Evolutionary conservation across 2,329 filamentous ascomycete genomes (phyloP), one percentile per base, ranked within the genome.

Genomic region (Penicillium paneum): DNA sequence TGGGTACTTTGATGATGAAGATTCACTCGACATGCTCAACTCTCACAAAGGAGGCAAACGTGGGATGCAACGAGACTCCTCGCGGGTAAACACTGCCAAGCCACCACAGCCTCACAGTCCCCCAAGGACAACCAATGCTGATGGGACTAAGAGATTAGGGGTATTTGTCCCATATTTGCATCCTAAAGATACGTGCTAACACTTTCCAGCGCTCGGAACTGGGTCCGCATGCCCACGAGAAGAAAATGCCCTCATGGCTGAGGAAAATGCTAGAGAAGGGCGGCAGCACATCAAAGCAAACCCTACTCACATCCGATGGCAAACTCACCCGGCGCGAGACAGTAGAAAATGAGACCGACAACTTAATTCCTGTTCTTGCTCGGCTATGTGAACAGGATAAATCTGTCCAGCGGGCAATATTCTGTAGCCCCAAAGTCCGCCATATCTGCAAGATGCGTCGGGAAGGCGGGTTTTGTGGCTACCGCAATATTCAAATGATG

Each of bases 401-500:
- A 8, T 76, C 77, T 5, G 88, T 90, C 1, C 78, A 83, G 49
- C 83, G 83, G 59, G 89, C 90, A 6, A 96, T 91, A 65, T 78
- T 96, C 32, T 97, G 92, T 70, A 85, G 91, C 65, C 82, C 87
- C 1, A 79, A 80, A 44, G 88, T 91, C 0, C 80, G 85, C 45
- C 92, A 97, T 66, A 81, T 97, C 26, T 90, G 89, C 48, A 96
- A 96, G 66, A 79, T 95, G 49, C 82, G 81, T n/a, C 81, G 78
- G 56, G 92, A 96, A 75, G 91, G 91, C 21, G 89, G 91, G 6
- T 97, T 97, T 70, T 97, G 93, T 69, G 93, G 93, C 3, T 97
- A 97, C 70, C 83, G 93, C 38, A 97, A 96, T 67, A 95, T 96
- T 31, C 94, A 97, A 70, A 95, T 95, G 86, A 74, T 97, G 62